Percentiles rank a stretch among this genome's conserved stretches.
phyloP scores from a whole-genome alignment of 1,139 yeast genomes.

The Suhomyces atakaporum region DNA sequence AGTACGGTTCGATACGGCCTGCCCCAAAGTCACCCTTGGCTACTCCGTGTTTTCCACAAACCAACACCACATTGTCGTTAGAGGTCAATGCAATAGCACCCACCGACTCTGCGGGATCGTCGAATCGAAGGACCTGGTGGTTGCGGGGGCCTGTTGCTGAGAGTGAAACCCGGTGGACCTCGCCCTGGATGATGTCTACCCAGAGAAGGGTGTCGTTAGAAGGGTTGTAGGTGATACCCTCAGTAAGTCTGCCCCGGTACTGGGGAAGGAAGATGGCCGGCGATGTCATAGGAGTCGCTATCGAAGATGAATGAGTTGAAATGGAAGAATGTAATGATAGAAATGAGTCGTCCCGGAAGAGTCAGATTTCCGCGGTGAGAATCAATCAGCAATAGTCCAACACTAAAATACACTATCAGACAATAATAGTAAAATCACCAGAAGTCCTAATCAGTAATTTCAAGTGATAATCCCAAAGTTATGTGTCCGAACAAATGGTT shows the following conservation, averaged over 20 bases:
- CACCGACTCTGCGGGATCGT: slow-evolving; percentile 36
- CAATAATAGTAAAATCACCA: too few relatives aligned
- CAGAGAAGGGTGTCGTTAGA: slow-evolving; percentile 60
- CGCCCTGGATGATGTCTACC: slow-evolving; percentile 67
- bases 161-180: slow-evolving; percentile 50
- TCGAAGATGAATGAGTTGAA: background rate
- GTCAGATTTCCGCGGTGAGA: too few relatives aligned
- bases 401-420: too few relatives aligned
- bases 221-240: slow-evolving; percentile 66
- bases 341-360: too few relatives aligned
- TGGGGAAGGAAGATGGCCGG: slow-evolving; percentile 39
- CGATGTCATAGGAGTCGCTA: slow-evolving; percentile 7
- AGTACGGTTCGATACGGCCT: slow-evolving; percentile 38
- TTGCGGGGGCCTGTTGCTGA: slow-evolving; percentile 23
- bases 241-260: slow-evolving; percentile 58
- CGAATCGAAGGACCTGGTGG: slow-evolving; percentile 46
- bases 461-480: too few relatives aligned
- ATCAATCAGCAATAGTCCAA: too few relatives aligned
- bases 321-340: too few relatives aligned
- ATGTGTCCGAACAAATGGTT: too few relatives aligned
- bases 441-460: too few relatives aligned
- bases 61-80: slow-evolving; percentile 40
- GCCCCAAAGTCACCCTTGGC: slow-evolving; percentile 50
- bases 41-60: slow-evolving; percentile 62
- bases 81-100: slow-evolving; percentile 67